Evolutionary conservation across 257 asterid genomes (phyloP), one percentile per base, ranked within the genome.

Genomic region (Lycium ferocissimum): DNA sequence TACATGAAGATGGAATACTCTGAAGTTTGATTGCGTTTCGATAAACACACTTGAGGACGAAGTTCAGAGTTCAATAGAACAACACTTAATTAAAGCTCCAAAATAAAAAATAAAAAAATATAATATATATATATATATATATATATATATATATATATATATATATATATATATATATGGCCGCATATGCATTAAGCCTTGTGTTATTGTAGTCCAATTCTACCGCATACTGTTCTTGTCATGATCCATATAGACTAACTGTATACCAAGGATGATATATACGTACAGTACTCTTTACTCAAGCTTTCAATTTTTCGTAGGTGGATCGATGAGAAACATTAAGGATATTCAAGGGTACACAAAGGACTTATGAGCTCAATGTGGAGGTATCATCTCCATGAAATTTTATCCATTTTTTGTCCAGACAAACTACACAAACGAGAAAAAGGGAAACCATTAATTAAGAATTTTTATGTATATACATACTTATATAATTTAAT

Each of bases 321-420:
- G 26, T 59, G 33, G 66, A 59, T 59, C 3, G 18, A 18, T n/a
- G 15, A 15, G 18, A 59, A 7, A 59, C n/a, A n/a, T 59, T 59
- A 59, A 59, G 7, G 66, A 17, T 9, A 7, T 11, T n/a, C n/a
- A n/a, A 18, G 18, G 2, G 62, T 75, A 51, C 61, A 22, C 12
- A 51, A 51, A 51, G 81, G 63, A 76, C 9, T 14, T 20, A 13
- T 13, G 45, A 76, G 81, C 14, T 49, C 43, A 75, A 75, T 49
- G 62, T 49, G 59, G 4, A 75, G 62, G 20, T 75, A 75, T 75
- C 81, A 75, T 12, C 62, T 13, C 1, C 81, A 3, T 76, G 38
- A 13, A 26, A 26, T 22, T 76, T 76, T 76, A 51, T 51, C 82
- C 82, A 51, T 14, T 53, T 73, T 76, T 76, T 22, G 63, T 14